Base-by-base conservation (phyloP, 1,139 yeast genomes). In the Scheffersomyces segobiensis region DNA sequence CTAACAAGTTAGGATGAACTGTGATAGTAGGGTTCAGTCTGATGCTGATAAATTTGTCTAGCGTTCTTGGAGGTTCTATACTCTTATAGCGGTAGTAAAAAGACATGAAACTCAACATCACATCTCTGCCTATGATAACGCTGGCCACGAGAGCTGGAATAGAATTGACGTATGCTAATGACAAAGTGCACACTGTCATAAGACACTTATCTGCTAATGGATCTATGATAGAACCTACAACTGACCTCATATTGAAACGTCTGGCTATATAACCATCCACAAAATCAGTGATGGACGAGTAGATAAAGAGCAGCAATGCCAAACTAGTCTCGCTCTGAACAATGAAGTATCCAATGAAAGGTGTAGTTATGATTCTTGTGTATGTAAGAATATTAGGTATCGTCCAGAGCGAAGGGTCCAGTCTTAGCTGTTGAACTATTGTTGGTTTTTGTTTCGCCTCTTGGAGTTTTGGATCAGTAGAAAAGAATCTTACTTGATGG, bases 171-270 rank as follows among this genome's bases (percentile, higher is more conserved):
- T 86, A 84, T 0, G 96, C 87, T 59, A 95, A 76, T 56, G 97
- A 86, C 0, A 88, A 79, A 0, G 98, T 93, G 57, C 97, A 86
- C 0, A 91, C 86, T 52, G 96, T 84, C 97, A 96, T 92, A 53
- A 96, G 78, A 24, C 91, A 78, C 72, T 96, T 96, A 70, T 96
- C 99, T 0, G 99, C 99, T 78, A 93, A 82, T 0, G 99, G 99
- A 68, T 96, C 99, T 51, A 96, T 78, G 21, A 96, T 88, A 0
- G 97, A 89, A 0, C 99, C 99, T 4, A 93, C 84, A 1, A 91
- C 88, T 0, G 97, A 87, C 66, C 87, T 85, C 83, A 89, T 79
- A 57, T 92, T 87, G 78, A 75, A 93, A 60, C 75, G 83, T 56
- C 99, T 80, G 10, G 99, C 99, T 63, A 96, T 85, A 68, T 76